Percentiles rank a stretch among this genome's conserved stretches.
These are phyloP conservation scores for Colletotrichum lini DNA, from an alignment of 2,329 filamentous ascomycete species.

Conservation along the genomic window DNA sequence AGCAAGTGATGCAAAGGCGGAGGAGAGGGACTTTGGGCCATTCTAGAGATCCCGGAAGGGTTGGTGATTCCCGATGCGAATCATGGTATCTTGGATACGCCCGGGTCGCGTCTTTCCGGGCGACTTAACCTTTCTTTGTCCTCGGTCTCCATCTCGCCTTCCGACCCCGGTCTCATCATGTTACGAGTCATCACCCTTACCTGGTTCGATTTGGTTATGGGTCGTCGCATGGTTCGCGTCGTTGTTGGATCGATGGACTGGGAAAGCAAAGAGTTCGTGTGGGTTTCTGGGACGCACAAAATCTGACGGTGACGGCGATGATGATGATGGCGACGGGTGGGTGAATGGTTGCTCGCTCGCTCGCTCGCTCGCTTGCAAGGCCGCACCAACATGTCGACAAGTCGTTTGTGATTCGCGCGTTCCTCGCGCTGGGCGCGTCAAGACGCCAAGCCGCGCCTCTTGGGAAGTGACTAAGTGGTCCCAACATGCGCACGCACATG, in stretches of 20 bases:
- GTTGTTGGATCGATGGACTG: not conserved
- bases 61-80: not conserved
- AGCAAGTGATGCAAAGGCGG: slow-evolving; percentile 7
- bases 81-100: slow-evolving; percentile 13
- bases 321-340: slow-evolving; percentile 5
- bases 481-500: slow-evolving; percentile 27
- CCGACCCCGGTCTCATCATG: slow-evolving; percentile 20
- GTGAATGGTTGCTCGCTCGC: slow-evolving; percentile 13
- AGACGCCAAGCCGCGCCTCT: slow-evolving; percentile 32
- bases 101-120: slow-evolving; percentile 12
- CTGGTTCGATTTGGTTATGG: not conserved
- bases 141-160: slow-evolving; percentile 17
- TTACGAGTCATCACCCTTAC: slow-evolving; percentile 28
- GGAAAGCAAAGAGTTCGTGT: not conserved
- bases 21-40: not conserved
- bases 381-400: slow-evolving; percentile 18
- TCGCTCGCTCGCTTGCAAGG: not conserved
- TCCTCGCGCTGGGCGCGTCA: slow-evolving; percentile 9
- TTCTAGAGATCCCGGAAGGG: slow-evolving; percentile 5
- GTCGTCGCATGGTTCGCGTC: not conserved
- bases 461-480: slow-evolving; percentile 3
- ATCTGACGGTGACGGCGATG: slow-evolving; percentile 1
- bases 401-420: slow-evolving; percentile 10
- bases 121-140: slow-evolving; percentile 4
- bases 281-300: not conserved